Percentiles rank a stretch among this genome's conserved stretches.
Conservation (phyloP, 306 rosid genomes). For the Inga leiocalycina region DNA sequence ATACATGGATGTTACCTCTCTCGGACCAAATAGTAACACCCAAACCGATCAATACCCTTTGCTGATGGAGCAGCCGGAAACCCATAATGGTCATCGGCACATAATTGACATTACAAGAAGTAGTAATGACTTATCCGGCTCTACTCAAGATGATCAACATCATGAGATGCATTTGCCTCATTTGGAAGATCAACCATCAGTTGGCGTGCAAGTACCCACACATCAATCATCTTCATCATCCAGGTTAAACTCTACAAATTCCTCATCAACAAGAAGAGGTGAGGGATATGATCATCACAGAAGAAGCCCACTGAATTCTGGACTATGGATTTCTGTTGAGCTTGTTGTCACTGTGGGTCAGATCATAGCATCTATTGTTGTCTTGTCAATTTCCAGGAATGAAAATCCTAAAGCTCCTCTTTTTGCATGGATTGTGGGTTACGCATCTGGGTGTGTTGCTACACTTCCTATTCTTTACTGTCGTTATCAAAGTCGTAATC, state of each 20-base stretch:
- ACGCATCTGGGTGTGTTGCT: conserved; percentile 68
- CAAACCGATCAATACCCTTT: conserved; percentile 52
- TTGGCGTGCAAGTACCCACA: conserved; percentile 30
- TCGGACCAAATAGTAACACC: conserved; percentile 33
- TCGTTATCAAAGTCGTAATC: conserved; percentile 52
- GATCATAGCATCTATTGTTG: conserved; percentile 57
- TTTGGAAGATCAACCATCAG: conserved; percentile 39
- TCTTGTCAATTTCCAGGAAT: conserved; percentile 55
- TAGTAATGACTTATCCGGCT: conserved; percentile 44
- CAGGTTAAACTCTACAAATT: conserved; percentile 53
- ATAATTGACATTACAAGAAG: conserved; percentile 48
- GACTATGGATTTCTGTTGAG: conserved; percentile 75
- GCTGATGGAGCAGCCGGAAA: conserved; percentile 51
- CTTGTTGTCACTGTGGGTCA: conserved; percentile 57
- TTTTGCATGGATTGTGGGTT: conserved; percentile 62
- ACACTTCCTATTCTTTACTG: conserved; percentile 58
- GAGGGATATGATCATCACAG: conserved; percentile 62
- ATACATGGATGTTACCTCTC: conserved; percentile 58
- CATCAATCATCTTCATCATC: conserved; percentile 48
- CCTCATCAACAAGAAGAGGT: conserved; percentile 54
- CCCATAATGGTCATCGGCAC: conserved; percentile 38
- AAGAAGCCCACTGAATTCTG: conserved; percentile 75
- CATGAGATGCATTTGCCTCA: conserved; percentile 30
- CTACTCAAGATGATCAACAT: conserved; percentile 41
- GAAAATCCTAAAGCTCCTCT: conserved; percentile 58